These are phyloP conservation scores for Pyrenophora graminea DNA, from an alignment of 2,329 filamentous ascomycete genomes.

Conservation along the genomic window DNA sequence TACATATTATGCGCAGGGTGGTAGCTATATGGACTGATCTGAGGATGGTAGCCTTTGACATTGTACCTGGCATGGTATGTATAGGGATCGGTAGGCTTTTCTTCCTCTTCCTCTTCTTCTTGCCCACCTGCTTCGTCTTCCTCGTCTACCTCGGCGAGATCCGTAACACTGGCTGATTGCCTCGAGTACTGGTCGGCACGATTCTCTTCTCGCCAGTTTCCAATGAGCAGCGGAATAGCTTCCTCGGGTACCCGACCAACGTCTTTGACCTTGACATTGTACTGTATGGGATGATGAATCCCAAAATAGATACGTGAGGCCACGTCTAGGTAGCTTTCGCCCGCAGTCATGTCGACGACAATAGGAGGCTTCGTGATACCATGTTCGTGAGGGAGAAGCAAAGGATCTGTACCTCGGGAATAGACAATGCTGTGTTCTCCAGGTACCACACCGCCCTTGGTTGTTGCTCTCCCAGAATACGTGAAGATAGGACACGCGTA, in stretches of 20 bases:
- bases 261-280: conserved; percentile 5
- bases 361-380: too few relatives aligned
- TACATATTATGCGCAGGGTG: too few relatives aligned
- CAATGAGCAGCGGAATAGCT: not conserved
- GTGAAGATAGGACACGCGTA: conserved; percentile 12
- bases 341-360: too few relatives aligned
- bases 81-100: too few relatives aligned
- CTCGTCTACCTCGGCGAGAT: too few relatives aligned
- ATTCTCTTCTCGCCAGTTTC: conserved; percentile 7
- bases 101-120: too few relatives aligned
- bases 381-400: not conserved
- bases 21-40: too few relatives aligned
- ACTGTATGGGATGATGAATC: conserved; percentile 8
- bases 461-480: not conserved
- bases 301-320: conserved; percentile 6
- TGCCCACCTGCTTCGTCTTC: too few relatives aligned
- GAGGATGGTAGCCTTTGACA: too few relatives aligned
- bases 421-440: conserved; percentile 6
- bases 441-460: not conserved
- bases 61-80: too few relatives aligned
- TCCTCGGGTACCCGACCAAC: not conserved
- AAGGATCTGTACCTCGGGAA: not conserved
- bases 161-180: too few relatives aligned
- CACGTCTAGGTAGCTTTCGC: not conserved
- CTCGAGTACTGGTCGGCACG: too few relatives aligned